Percentiles rank a stretch among this genome's conserved stretches.
Conservation (phyloP, 2,329 filamentous ascomycete genomes). For the Eurotiales sp. region DNA sequence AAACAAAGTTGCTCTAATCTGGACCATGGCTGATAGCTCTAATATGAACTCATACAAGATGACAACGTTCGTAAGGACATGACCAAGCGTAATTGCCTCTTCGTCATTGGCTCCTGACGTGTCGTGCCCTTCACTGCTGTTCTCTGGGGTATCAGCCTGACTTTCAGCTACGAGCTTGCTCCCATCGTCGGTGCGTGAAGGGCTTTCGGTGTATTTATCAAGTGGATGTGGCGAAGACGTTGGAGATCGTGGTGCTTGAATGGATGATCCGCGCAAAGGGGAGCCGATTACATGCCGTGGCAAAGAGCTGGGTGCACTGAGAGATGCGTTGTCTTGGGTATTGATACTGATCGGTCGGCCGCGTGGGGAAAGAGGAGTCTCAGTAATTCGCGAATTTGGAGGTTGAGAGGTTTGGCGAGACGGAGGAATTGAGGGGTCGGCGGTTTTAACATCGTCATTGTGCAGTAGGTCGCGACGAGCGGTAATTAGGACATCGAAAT, state of each 20-base stretch:
- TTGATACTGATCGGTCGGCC: conserved; percentile 21
- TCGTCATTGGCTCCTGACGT: conserved; percentile 18
- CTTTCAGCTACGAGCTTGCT: background rate
- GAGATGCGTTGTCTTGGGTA: conserved; percentile 7
- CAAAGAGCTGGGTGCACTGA: conserved; percentile 12
- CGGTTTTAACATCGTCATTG: conserved; percentile 25
- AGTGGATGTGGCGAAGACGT: conserved; percentile 23
- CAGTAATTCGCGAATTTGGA: conserved; percentile 11
- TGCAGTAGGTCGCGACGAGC: conserved; percentile 48
- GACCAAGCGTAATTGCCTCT: conserved; percentile 62
- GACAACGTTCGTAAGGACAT: conserved; percentile 74
- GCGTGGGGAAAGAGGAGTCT: conserved; percentile 20
- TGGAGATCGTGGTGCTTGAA: conserved; percentile 14
- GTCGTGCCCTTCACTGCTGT: conserved; percentile 29
- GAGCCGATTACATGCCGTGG: conserved; percentile 21
- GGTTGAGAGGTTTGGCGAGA: conserved; percentile 23
- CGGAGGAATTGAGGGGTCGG: conserved; percentile 14
- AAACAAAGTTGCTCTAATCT: conserved; percentile 71
- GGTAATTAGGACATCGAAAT: conserved; percentile 69
- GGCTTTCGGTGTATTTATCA: conserved; percentile 7
- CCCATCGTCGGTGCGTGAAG: conserved; percentile 6
- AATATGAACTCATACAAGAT: conserved; percentile 76
- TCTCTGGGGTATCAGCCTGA: background rate
- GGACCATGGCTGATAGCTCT: conserved; percentile 70
- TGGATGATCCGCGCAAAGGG: conserved; percentile 22